A percentile compares a stretch with the other conserved stretches of the same genome.
These are phyloP conservation scores for Brassica incana DNA, from an alignment of 345 rosid genomes.

Conservation along the genomic window DNA sequence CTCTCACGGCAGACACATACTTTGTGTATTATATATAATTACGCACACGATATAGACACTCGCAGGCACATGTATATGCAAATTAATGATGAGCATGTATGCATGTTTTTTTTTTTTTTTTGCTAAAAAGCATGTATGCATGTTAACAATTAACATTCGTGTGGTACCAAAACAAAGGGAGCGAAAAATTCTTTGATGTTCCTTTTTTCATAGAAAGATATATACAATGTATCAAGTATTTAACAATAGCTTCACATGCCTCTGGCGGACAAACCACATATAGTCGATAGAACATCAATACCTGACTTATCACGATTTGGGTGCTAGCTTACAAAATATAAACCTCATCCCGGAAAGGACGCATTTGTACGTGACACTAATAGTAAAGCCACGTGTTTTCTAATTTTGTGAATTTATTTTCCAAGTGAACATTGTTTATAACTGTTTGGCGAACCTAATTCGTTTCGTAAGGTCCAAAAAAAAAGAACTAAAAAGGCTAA, in stretches of 20 bases:
- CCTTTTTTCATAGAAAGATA: neutral
- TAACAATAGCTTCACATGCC: neutral
- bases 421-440: too few species aligned
- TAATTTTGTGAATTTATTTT: neutral
- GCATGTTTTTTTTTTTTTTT: too few species aligned
- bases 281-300: neutral
- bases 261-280: neutral
- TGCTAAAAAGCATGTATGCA: too few species aligned
- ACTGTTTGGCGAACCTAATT: neutral
- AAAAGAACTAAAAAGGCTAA: neutral
- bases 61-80: slow-evolving; percentile 15
- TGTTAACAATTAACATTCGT: slow-evolving; percentile 16
- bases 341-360: neutral
- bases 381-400: neutral
- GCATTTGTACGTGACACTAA: neutral
- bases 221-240: neutral
- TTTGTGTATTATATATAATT: slow-evolving; percentile 11
- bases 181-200: neutral
- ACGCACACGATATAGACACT: slow-evolving; percentile 12
- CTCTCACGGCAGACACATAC: slow-evolving; percentile 21
- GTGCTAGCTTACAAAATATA: neutral
- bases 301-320: neutral
- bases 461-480: neutral
- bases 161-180: slow-evolving; percentile 17
- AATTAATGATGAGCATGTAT: slow-evolving; percentile 14